Evolutionary conservation across 306 rosid species (phyloP).

Genomic region (Cicer judaicum): DNA sequence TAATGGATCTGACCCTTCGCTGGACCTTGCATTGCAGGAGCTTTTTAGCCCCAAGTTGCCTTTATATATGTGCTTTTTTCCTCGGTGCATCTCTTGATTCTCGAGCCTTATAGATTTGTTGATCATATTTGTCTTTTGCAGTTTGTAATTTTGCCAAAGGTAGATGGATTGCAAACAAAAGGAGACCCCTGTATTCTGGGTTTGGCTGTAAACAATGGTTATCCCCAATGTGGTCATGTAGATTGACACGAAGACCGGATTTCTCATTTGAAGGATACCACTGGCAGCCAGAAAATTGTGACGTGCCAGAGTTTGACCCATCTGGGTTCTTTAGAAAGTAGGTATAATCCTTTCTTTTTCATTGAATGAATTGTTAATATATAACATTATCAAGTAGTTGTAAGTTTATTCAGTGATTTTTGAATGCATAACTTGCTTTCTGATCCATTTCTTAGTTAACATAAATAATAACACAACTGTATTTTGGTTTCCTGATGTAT

Average conservation of each 20-base stretch:
- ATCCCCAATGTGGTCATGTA: slow-evolving; percentile 92
- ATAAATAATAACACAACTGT: background rate
- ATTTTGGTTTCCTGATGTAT: background rate
- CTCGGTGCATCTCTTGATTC: slow-evolving; percentile 32
- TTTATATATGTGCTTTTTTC: background rate
- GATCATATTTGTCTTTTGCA: slow-evolving; percentile 47
- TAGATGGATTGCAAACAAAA: slow-evolving; percentile 78
- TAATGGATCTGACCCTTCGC: background rate
- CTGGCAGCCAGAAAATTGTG: slow-evolving; percentile 84
- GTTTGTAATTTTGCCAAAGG: slow-evolving; percentile 90
- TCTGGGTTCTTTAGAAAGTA: slow-evolving; percentile 77
- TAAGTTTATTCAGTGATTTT: slow-evolving; percentile 24
- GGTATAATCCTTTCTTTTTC: slow-evolving; percentile 42
- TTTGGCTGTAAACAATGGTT: slow-evolving; percentile 80
- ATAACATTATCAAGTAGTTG: slow-evolving; percentile 27
- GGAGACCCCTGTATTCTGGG: slow-evolving; percentile 83
- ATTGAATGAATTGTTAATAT: slow-evolving; percentile 26
- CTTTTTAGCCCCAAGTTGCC: background rate
- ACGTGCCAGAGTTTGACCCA: slow-evolving; percentile 71
- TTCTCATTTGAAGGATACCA: slow-evolving; percentile 84
- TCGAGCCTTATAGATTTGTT: slow-evolving; percentile 25
- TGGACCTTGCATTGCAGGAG: background rate
- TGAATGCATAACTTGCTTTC: background rate
- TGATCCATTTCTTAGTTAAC: slow-evolving; percentile 3
- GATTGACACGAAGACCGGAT: slow-evolving; percentile 73